Evolutionary conservation across 371 early-diverging fungal genomes (phyloP), one percentile per base, ranked within the genome.

Genomic region (Quaeritorhiza haematococci): DNA sequence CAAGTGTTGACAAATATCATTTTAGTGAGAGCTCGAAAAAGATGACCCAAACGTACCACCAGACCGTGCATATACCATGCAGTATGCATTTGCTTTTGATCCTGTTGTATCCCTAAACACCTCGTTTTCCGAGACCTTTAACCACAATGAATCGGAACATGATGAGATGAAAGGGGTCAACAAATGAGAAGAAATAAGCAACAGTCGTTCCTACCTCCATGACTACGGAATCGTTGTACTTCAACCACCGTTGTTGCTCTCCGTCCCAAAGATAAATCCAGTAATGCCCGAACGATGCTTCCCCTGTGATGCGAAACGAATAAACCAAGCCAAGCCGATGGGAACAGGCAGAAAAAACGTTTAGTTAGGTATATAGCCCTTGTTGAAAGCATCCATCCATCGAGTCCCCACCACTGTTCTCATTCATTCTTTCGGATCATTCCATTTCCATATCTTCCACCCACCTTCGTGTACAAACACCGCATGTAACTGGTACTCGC

Each of bases 261-360:
- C 75, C 75, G 59, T 94, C 89, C 3, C 78, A 73, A 23, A 94
- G 80, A 55, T 89, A 91, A 5, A 88, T 80, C 88, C 91, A 92
- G 60, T 94, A 94, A 62, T 94, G 94, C 0, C 93, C 94, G 75
- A 82, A 91, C 34, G 82, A 78, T 15, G 90, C 85, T 59, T 81
- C 78, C 71, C 57, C 70, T 72, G 55, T 71, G 71, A 32, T 61
- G 63, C 27, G 53, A 34, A 28, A n/a, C n/a, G n/a, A n/a, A n/a
- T n/a, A n/a, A n/a, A n/a, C n/a, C n/a, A n/a, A n/a, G n/a, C n/a
- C n/a, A n/a, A n/a, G n/a, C n/a, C n/a, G n/a, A n/a, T n/a, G n/a
- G n/a, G n/a, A n/a, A n/a, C n/a, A n/a, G n/a, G n/a, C n/a, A n/a
- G n/a, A n/a, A n/a, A n/a, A n/a, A n/a, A n/a, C n/a, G n/a, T n/a